Evolutionary conservation across 495 filamentous ascomycete genomes (phyloP).

Genomic region (Tuber brumale): DNA sequence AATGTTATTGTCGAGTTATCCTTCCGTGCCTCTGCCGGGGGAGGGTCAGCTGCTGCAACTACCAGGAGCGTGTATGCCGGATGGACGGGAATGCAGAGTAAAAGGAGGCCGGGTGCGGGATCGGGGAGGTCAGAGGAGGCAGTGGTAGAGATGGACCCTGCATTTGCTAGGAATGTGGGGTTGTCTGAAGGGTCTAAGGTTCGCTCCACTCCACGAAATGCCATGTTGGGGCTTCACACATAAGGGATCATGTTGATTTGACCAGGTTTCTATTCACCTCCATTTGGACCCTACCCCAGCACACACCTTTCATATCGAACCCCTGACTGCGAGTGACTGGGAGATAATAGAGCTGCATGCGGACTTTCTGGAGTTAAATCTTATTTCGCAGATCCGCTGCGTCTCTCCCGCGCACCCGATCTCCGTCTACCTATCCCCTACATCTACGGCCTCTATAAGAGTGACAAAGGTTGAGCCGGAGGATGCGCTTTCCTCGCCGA

Average conservation of each 20-base stretch:
- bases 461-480: conserved; percentile 41
- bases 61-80: conserved; percentile 47
- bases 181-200: conserved; percentile 81
- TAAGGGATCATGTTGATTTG: not conserved
- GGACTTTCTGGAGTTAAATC: conserved; percentile 86
- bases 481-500: conserved; percentile 52
- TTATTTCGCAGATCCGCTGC: conserved; percentile 86
- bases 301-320: conserved; percentile 92
- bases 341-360: conserved; percentile 98
- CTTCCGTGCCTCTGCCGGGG: conserved; percentile 53
- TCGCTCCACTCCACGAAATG: conserved; percentile 39
- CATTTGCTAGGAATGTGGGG: conserved; percentile 75
- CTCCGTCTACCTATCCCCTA: conserved; percentile 87
- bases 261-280: conserved; percentile 59
- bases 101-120: conserved; percentile 52
- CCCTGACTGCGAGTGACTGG: conserved; percentile 90
- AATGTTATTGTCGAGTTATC: conserved; percentile 91
- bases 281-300: conserved; percentile 85
- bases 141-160: conserved; percentile 80
- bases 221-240: not conserved
- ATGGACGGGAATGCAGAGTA: conserved; percentile 96
- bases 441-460: conserved; percentile 81
- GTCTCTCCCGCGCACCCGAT: conserved; percentile 67
- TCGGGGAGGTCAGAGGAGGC: conserved; percentile 40
- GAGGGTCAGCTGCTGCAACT: conserved; percentile 60